Evolutionary conservation across 2,329 filamentous ascomycete species (phyloP).

Genomic region (Ceratocystis cacaofunesta): DNA sequence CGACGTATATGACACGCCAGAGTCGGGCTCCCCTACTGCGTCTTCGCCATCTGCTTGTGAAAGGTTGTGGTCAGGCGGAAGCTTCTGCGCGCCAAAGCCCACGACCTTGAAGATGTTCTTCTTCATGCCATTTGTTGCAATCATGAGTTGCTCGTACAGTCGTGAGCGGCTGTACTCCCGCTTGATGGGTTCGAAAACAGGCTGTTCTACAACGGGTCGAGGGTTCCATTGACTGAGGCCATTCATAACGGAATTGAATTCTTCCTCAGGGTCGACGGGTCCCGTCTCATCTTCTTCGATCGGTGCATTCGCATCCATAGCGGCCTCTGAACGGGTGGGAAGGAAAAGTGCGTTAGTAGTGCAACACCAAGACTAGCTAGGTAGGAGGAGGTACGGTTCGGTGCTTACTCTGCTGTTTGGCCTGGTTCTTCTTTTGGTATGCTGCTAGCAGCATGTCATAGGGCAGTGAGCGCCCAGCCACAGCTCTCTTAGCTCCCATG

Average conservation of each 20-base stretch:
- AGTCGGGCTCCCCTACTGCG: constrained; percentile 43
- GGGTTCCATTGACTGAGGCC: constrained; percentile 64
- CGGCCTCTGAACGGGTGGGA: constrained; percentile 49
- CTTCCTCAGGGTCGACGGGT: constrained; percentile 85
- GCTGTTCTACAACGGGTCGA: constrained; percentile 58
- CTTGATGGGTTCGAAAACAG: constrained; percentile 44
- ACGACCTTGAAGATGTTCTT: constrained; percentile 50
- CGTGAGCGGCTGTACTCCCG: constrained; percentile 48
- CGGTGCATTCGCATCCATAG: constrained; percentile 85
- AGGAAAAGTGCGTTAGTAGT: constrained; percentile 11
- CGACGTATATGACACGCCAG: constrained; percentile 26
- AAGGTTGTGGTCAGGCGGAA: constrained; percentile 34
- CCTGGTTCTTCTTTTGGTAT: constrained; percentile 96
- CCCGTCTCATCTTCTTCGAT: constrained; percentile 72
- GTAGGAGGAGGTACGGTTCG: no score
- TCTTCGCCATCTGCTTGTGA: constrained; percentile 33
- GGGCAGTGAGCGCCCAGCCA: constrained; percentile 71
- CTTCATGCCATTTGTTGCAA: constrained; percentile 50
- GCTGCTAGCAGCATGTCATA: constrained; percentile 84
- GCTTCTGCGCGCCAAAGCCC: constrained; percentile 40
- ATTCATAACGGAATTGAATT: constrained; percentile 76
- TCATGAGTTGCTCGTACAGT: constrained; percentile 49
- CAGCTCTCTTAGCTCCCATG: constrained; percentile 88
- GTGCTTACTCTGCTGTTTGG: constrained; percentile 81
- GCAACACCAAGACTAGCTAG: constrained; percentile 13